Conservation (phyloP, 164 flowering plant species). For the Chimonanthus salicifolius region DNA sequence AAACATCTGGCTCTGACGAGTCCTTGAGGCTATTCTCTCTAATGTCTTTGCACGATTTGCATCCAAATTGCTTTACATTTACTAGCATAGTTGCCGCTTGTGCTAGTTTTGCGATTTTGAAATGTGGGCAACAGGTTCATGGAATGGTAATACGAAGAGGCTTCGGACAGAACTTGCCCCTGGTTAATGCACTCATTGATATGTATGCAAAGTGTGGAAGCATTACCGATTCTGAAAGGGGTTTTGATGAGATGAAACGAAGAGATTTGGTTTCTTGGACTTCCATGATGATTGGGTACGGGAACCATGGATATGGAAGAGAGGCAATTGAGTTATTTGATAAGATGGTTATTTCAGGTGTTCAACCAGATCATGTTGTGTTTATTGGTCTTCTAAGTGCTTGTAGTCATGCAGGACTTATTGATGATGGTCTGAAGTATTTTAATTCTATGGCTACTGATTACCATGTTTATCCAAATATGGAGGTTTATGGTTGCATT, state of each 20-base stretch:
- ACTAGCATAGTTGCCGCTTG: slow-evolving; percentile 58
- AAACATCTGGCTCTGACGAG: slow-evolving; percentile 36
- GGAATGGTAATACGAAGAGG: slow-evolving; percentile 50
- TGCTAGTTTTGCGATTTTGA: slow-evolving; percentile 50
- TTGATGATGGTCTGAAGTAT: slow-evolving; percentile 60
- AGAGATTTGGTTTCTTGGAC: slow-evolving; percentile 80
- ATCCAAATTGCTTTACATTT: slow-evolving; percentile 71
- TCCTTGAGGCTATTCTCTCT: slow-evolving; percentile 46
- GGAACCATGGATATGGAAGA: slow-evolving; percentile 72
- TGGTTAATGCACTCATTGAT: slow-evolving; percentile 70
- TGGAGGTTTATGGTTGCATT: slow-evolving; percentile 71
- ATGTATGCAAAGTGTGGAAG: slow-evolving; percentile 93
- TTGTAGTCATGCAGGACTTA: slow-evolving; percentile 86
- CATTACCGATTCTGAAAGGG: slow-evolving; percentile 36
- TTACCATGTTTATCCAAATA: slow-evolving; percentile 44
- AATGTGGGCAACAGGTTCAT: slow-evolving; percentile 73
- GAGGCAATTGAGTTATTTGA: slow-evolving; percentile 69
- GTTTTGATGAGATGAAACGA: slow-evolving; percentile 41
- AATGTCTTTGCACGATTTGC: slow-evolving; percentile 42
- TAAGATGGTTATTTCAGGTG: slow-evolving; percentile 54
- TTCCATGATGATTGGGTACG: slow-evolving; percentile 86
- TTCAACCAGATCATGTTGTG: slow-evolving; percentile 54
- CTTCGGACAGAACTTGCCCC: slow-evolving; percentile 32
- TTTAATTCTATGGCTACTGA: slow-evolving; percentile 41
- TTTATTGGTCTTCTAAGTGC: slow-evolving; percentile 69